Evolutionary conservation across 192 early-diverging fungal genomes (phyloP).

Genomic region (Backusella mclennaniae): DNA sequence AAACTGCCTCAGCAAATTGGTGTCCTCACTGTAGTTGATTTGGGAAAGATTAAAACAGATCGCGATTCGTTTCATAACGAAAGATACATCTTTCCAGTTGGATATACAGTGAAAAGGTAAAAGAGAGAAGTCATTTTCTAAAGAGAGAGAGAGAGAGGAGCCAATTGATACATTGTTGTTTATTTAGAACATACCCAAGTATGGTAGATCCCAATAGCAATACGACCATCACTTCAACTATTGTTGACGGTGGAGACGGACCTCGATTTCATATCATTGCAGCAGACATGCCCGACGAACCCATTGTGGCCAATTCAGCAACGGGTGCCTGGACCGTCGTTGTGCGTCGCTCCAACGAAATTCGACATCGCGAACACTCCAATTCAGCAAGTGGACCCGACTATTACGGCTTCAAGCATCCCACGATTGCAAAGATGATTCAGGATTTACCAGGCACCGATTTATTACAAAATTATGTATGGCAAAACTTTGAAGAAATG

Average conservation of each 20-base stretch:
- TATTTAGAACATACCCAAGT: slow-evolving; percentile 58
- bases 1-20: slow-evolving; percentile 80
- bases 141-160: too few relatives aligned
- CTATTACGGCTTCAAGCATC: slow-evolving; percentile 88
- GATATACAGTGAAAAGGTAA: slow-evolving; percentile 64
- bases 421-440: slow-evolving; percentile 82
- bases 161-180: not conserved
- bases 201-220: slow-evolving; percentile 60
- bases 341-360: slow-evolving; percentile 73
- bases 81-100: slow-evolving; percentile 91
- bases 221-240: slow-evolving; percentile 61
- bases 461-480: slow-evolving; percentile 69
- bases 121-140: not conserved
- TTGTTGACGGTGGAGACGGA: slow-evolving; percentile 73
- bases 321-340: slow-evolving; percentile 91
- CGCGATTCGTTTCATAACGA: slow-evolving; percentile 82
- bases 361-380: slow-evolving; percentile 75
- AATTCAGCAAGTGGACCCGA: slow-evolving; percentile 88
- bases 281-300: slow-evolving; percentile 72
- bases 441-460: slow-evolving; percentile 81
- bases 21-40: slow-evolving; percentile 65
- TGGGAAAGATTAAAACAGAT: slow-evolving; percentile 78
- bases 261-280: slow-evolving; percentile 79
- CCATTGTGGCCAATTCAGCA: slow-evolving; percentile 72
- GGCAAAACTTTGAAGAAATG: slow-evolving; percentile 68